Conservation (phyloP, 352 stramenopile species). For the Phytophthora colocasiae region DNA sequence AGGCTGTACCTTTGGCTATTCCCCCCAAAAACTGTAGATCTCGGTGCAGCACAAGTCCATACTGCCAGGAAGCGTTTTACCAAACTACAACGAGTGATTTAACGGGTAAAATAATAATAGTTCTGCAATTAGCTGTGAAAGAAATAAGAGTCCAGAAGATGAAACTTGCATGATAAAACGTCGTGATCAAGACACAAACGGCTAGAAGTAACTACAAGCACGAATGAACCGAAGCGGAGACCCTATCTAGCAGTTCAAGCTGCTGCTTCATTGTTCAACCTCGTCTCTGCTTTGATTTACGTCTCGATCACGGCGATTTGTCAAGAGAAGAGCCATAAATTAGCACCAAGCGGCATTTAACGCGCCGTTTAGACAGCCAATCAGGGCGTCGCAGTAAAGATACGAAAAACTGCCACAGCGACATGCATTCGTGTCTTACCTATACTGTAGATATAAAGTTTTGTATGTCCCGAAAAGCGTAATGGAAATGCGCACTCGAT, state of each 20-base stretch:
- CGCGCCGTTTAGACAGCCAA: slow-evolving; percentile 5
- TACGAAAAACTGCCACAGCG: slow-evolving; percentile 9
- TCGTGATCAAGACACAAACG: too few relatives aligned
- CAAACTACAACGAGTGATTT: slow-evolving; percentile 6
- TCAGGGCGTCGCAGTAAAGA: slow-evolving; percentile 17
- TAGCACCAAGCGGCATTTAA: slow-evolving; percentile 19
- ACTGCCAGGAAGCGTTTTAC: slow-evolving; percentile 1
- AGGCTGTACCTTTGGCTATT: too few relatives aligned
- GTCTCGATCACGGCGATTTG: slow-evolving; percentile 24
- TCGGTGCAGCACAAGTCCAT: slow-evolving; percentile 2
- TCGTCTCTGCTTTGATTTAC: slow-evolving; percentile 5
- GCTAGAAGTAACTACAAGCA: too few relatives aligned
- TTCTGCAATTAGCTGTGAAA: too few relatives aligned
- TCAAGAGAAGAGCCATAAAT: slow-evolving; percentile 21
- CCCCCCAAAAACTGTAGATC: too few relatives aligned
- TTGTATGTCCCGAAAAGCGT: slow-evolving; percentile 2
- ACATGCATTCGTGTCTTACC: slow-evolving; percentile 5
- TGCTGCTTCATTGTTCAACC: not conserved
- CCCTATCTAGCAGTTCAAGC: too few relatives aligned
- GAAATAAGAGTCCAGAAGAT: too few relatives aligned
- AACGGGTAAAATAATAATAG: not conserved
- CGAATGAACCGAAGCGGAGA: too few relatives aligned
- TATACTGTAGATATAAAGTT: not conserved
- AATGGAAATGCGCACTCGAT: slow-evolving; percentile 30
- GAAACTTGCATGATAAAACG: too few relatives aligned